Base-by-base conservation (phyloP, 768 basidiomycete species). In the Cystobasidium onofrii region DNA sequence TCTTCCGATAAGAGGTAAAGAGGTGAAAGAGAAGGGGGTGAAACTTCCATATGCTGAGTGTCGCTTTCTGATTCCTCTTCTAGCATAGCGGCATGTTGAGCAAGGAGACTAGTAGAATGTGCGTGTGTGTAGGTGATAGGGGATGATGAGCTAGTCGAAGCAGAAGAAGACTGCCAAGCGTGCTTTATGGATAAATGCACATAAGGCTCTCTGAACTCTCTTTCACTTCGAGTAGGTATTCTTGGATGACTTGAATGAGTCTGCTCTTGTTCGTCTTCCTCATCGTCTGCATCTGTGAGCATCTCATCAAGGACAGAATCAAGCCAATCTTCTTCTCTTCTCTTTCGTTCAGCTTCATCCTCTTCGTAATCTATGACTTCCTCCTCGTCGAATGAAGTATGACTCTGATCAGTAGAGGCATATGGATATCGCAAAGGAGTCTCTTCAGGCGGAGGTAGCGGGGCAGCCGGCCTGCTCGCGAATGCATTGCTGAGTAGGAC, bases 401-500 rank as follows among this genome's bases (percentile, higher is more conserved):
- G 6, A 12, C 46, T 7, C 46, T 50, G 46, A 50, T 20, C 20
- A 7, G 46, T 50, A 7, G 29, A 36, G 20, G 10, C 3, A 25
- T 25, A 44, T 39, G 43, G 63, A 27, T 27, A 25, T n/a, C 54
- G 50, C 15, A 27, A 44, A 18, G 65, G 23, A 69, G 17, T 29
- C 7, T 36, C 61, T 9, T 27, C 12, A 27, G 31, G 20, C 1
- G 65, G 15, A 27, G 69, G 44, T n/a, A 13, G 6, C 23, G 69
- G 52, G 23, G 60, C 1, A 46, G 57, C 36, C 36, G 71, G 60
- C 18, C 39, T 12, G 60, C 15, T 34, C 33, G 71, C 55, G 34
- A 63, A 73, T 33, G 71, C 60, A 50, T 73, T 73, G 71, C 57
- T 63, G 31, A 73, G 61, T 1, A 73, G 71, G 71, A 73, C 71